phyloP scores from a whole-genome alignment of 1,139 yeast genomes.

The Casaregolazyma suthepensis region DNA sequence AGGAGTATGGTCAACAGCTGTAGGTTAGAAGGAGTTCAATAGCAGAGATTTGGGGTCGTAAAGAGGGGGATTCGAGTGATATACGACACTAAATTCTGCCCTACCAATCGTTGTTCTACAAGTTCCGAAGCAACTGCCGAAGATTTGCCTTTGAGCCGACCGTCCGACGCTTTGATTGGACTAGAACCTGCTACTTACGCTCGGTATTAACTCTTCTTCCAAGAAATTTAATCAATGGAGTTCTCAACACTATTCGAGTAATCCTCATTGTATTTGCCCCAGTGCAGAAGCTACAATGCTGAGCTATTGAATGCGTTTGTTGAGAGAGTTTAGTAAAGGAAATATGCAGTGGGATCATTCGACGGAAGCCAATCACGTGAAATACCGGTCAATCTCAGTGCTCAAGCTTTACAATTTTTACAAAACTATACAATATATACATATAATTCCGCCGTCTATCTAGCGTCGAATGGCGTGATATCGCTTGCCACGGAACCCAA shows the following conservation, averaged over 20 bases:
- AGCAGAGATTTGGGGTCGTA: not conserved
- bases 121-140: not conserved
- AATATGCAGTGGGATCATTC: not conserved
- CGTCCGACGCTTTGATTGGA: not conserved
- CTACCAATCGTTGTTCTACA: not conserved
- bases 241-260: slow-evolving; percentile 25
- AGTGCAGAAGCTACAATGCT: not conserved
- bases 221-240: slow-evolving; percentile 37
- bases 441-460: slow-evolving; percentile 1
- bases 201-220: slow-evolving; percentile 31
- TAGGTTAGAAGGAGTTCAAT: slow-evolving; percentile 9
- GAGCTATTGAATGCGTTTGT: not conserved
- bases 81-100: too few relatives aligned
- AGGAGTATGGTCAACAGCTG: slow-evolving; percentile 35
- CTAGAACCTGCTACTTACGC: not conserved
- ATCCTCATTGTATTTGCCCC: slow-evolving; percentile 25
- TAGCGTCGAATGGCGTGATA: slow-evolving; percentile 64
- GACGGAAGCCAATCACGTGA: not conserved
- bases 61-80: too few relatives aligned
- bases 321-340: not conserved
- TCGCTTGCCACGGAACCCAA: slow-evolving; percentile 93
- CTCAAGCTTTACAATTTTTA: not conserved
- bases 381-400: not conserved
- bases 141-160: not conserved
- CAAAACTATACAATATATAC: slow-evolving; percentile 4